phyloP scores from a whole-genome alignment of 1,284 basidiomycete genomes.

The Sporisorium iseilematis-ciliati region DNA sequence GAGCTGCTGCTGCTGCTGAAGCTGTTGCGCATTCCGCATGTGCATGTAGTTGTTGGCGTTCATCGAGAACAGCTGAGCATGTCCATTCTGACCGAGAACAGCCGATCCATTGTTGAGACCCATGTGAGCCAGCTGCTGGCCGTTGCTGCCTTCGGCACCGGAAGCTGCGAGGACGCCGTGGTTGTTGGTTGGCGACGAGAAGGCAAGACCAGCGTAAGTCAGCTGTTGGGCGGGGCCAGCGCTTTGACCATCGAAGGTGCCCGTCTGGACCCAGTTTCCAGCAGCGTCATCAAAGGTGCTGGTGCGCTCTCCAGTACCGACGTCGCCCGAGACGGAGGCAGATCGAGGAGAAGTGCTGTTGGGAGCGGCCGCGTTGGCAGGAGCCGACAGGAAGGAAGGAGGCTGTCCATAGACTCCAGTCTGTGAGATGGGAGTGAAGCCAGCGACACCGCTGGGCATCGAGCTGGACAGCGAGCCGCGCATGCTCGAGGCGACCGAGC shows the following conservation, averaged over 20 bases:
- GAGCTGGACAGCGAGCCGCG: slow-evolving; percentile 35
- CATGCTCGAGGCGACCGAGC: slow-evolving; percentile 32
- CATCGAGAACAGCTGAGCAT: slow-evolving; percentile 33
- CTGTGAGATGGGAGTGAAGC: slow-evolving; percentile 37
- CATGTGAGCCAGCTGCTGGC: slow-evolving; percentile 15
- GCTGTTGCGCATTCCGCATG: slow-evolving; percentile 42
- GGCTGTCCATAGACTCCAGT: slow-evolving; percentile 14
- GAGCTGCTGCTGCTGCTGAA: slow-evolving; percentile 24
- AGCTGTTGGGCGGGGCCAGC: slow-evolving; percentile 14
- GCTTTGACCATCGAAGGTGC: slow-evolving; percentile 16
- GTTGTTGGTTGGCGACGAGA: slow-evolving; percentile 21
- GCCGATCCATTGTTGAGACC: slow-evolving; percentile 11
- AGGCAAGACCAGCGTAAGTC: slow-evolving; percentile 37
- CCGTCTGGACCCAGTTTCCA: slow-evolving; percentile 28
- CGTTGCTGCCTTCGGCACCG: slow-evolving; percentile 8
- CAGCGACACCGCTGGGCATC: slow-evolving; percentile 26
- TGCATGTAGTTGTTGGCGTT: slow-evolving; percentile 25
- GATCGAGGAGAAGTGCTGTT: slow-evolving; percentile 37
- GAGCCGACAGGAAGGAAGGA: slow-evolving; percentile 13
- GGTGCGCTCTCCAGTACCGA: slow-evolving; percentile 18
- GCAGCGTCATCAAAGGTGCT: slow-evolving; percentile 20
- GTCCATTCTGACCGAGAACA: slow-evolving; percentile 22
- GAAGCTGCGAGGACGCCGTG: slow-evolving; percentile 15
- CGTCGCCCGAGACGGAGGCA: slow-evolving; percentile 33
- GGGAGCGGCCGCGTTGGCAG: slow-evolving; percentile 6